phyloP scores from a whole-genome alignment of 2,329 filamentous ascomycete genomes.

The Arachnopeziza araneosa region DNA sequence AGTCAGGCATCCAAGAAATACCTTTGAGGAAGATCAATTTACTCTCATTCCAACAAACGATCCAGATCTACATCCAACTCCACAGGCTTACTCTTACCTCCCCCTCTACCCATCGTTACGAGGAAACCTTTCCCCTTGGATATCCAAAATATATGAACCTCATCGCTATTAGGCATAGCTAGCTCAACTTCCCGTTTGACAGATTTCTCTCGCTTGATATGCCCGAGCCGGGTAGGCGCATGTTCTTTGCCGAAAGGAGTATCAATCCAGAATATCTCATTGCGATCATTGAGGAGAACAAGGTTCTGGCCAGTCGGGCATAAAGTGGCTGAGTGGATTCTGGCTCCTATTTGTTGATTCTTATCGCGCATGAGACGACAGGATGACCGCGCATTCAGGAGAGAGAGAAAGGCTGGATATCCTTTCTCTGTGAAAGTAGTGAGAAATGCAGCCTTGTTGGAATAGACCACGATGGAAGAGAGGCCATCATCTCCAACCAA shows the following conservation, averaged over 20 bases:
- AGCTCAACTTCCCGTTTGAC: conserved; percentile 10
- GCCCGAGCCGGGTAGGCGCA: conserved; percentile 3
- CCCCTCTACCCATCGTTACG: conserved; percentile 6
- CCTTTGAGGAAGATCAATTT: not conserved
- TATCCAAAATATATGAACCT: conserved; percentile 11
- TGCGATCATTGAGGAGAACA: conserved; percentile 11
- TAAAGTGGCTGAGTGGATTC: conserved; percentile 5
- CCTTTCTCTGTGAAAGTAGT: conserved; percentile 11
- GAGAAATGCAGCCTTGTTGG: conserved; percentile 6
- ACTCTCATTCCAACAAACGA: conserved; percentile 1
- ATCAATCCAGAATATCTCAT: conserved; percentile 9
- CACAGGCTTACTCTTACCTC: conserved; percentile 9
- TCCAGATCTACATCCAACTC: conserved; percentile 9
- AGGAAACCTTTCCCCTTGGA: conserved; percentile 7
- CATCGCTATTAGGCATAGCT: conserved; percentile 4
- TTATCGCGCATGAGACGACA: conserved; percentile 8
- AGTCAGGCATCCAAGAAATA: not conserved
- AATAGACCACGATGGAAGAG: conserved; percentile 5
- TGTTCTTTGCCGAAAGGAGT: conserved; percentile 8
- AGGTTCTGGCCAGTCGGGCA: conserved; percentile 8
- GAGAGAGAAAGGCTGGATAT: conserved; percentile 5
- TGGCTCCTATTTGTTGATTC: conserved; percentile 8
- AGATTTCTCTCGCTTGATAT: conserved; percentile 6
- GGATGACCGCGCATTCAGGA: not conserved
- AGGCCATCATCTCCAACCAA: conserved; percentile 8